phyloP scores from a whole-genome alignment of 441 rosid genomes.

The Gossypium davidsonii region DNA sequence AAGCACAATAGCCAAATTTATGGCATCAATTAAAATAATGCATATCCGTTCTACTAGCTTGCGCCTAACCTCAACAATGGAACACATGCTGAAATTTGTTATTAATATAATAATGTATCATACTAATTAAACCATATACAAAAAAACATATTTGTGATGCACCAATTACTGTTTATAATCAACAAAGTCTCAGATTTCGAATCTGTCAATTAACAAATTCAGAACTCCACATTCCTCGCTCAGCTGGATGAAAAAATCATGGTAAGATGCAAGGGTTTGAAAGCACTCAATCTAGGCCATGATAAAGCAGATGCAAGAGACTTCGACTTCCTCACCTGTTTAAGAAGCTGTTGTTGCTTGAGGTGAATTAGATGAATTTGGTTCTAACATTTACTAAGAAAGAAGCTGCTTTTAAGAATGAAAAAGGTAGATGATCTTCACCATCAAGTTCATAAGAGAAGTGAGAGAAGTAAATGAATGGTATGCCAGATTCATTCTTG shows the following conservation, averaged over 20 bases:
- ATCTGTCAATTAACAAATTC: not conserved
- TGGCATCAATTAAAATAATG: not conserved
- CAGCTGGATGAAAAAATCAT: not conserved
- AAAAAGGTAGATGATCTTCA: not conserved
- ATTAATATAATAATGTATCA: not conserved
- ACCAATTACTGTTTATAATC: slow-evolving; percentile 2
- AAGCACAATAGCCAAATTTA: not conserved
- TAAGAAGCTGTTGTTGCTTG: not conserved
- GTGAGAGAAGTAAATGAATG: not conserved
- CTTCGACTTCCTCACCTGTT: not conserved
- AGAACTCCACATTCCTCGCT: not conserved
- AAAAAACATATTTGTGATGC: not conserved
- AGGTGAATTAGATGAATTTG: not conserved
- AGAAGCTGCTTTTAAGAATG: not conserved
- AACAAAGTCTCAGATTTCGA: not conserved
- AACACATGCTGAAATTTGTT: not conserved
- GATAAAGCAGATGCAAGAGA: not conserved
- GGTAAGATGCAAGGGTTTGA: not conserved
- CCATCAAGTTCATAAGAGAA: not conserved
- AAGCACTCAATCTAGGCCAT: not conserved
- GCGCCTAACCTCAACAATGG: not conserved
- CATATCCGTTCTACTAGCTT: not conserved
- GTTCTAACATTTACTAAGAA: no score
- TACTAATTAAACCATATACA: not conserved
- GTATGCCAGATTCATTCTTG: not conserved